Evolutionary conservation across 352 stramenopile species (phyloP), one percentile per base, ranked within the genome.

Genomic region (Plasmopara muralis): DNA sequence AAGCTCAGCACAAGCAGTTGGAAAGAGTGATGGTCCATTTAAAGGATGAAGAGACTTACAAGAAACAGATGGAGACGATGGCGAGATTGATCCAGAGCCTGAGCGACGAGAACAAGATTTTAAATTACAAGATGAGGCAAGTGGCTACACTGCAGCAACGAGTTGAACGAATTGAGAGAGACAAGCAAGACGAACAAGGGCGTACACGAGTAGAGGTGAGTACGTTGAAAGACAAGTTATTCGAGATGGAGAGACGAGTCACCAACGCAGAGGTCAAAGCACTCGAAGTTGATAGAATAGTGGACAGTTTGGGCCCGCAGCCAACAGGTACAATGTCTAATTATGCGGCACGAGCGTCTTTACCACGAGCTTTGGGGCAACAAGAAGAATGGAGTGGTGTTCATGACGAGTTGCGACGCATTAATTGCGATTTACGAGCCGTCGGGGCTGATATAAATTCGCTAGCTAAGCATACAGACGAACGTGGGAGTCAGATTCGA

Each of bases 371-470:
- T 53, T n/a, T 72, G 18, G 54, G 66, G 18, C 54, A 47, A 9
- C 47, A 57, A 43, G 48, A 18, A 42, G 59, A 68, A 9, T 9
- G 68, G 1, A 20, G 2, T 4, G 49, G 9, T 13, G 57, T 72
- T 37, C 44, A 58, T 29, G 59, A 74, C 6, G 13, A 48, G 10
- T 34, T 77, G 8, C 50, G 51, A 31, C 65, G 51, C 8, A 53
- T 74, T 25, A 57, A 57, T 14, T 47, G 42, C 5, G 65, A 74
- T 40, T 58, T 77, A 13, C 37, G 43, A 8, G 25, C 43, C 0
- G 57, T 81, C 16, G 62, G 15, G 0, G 57, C 71, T 0, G 74
- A 85, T 47, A 56, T 79, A 15, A 25, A 50, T 7, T 35, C 64
- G 3, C 57, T 80, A 16, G 60, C 59, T 0, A 59, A 68, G 20